Conservation (phyloP, 2,329 filamentous ascomycete species). For the Allantophomopsis cytisporea region DNA sequence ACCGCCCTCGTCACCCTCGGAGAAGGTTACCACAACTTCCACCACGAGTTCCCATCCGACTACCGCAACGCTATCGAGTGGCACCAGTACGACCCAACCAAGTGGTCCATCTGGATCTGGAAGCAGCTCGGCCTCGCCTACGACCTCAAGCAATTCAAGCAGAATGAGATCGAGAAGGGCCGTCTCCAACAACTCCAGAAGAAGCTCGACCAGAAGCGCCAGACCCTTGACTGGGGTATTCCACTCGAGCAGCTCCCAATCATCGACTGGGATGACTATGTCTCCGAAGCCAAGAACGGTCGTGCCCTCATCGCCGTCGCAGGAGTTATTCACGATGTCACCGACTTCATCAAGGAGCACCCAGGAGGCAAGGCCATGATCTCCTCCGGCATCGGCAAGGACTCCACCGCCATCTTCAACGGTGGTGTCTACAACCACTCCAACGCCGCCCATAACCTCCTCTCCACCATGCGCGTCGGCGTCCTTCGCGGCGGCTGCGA, state of each 20-base stretch:
- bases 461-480: constrained; percentile 73
- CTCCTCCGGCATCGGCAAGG: constrained; percentile 65
- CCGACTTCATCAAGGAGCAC: constrained; percentile 71
- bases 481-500: constrained; percentile 74
- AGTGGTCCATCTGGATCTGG: constrained; percentile 73
- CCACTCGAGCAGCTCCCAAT: constrained; percentile 73
- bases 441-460: constrained; percentile 74
- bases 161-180: constrained; percentile 84
- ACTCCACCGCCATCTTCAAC: constrained; percentile 80
- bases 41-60: constrained; percentile 87
- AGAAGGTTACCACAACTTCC: constrained; percentile 87
- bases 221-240: constrained; percentile 68
- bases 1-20: constrained; percentile 76
- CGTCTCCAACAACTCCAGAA: constrained; percentile 76
- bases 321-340: constrained; percentile 73
- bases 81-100: constrained; percentile 83
- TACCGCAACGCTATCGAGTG: constrained; percentile 83
- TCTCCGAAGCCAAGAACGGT: constrained; percentile 59
- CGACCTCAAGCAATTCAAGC: constrained; percentile 76
- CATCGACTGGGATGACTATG: constrained; percentile 73
- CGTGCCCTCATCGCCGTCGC: constrained; percentile 62
- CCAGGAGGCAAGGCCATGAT: constrained; percentile 79
- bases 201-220: constrained; percentile 75
- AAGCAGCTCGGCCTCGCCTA: constrained; percentile 71
- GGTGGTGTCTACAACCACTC: constrained; percentile 77